phyloP scores from a whole-genome alignment of 495 filamentous ascomycete genomes.

The Trichoderma gamsii region DNA sequence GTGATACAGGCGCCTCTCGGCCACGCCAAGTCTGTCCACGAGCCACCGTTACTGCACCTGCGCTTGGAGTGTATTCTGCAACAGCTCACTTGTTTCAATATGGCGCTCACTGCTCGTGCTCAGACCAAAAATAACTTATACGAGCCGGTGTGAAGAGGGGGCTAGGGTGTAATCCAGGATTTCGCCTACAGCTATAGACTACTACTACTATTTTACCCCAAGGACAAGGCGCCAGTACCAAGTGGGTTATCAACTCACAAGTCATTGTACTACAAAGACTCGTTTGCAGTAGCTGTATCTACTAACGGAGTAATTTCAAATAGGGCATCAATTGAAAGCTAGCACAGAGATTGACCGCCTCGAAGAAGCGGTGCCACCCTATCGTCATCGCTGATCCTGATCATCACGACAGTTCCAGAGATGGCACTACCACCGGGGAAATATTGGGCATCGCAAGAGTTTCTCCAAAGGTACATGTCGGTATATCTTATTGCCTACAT shows the following conservation, averaged over 20 bases:
- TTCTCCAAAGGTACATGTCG: background rate
- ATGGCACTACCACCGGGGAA: background rate
- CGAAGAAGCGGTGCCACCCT: background rate
- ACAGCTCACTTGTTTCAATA: too few relatives aligned
- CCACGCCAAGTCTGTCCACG: background rate
- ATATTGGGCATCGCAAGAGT: background rate
- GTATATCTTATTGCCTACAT: background rate
- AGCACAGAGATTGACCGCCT: background rate
- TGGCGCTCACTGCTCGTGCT: too few relatives aligned
- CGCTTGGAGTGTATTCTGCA: too few relatives aligned
- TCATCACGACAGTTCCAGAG: background rate
- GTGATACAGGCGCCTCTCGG: background rate
- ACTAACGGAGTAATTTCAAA: background rate
- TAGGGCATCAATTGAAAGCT: background rate
- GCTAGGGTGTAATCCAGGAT: background rate
- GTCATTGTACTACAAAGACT: background rate
- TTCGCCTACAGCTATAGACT: too few relatives aligned
- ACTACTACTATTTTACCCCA: too few relatives aligned
- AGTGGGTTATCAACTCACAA: background rate
- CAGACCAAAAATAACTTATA: background rate
- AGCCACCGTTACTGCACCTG: background rate
- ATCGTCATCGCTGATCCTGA: background rate
- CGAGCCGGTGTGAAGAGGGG: background rate
- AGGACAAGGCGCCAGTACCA: background rate
- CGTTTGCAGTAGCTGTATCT: background rate